Percentiles rank a stretch among this genome's conserved stretches.
phyloP scores from a whole-genome alignment of 2,329 filamentous ascomycete species.

The Emergomyces orientalis region DNA sequence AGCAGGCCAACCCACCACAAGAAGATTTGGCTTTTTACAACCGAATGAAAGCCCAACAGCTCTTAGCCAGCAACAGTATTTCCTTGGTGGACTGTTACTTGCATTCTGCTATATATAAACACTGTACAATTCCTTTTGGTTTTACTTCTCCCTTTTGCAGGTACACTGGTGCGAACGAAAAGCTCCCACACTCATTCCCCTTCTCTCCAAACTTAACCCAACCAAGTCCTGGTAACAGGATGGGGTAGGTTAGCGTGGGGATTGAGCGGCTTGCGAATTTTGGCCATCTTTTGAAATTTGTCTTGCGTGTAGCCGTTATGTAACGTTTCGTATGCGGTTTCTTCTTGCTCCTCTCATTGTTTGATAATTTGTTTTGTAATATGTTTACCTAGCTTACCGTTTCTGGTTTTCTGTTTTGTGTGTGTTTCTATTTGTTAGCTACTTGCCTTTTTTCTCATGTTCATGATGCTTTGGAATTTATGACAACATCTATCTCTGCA shows the following conservation, averaged over 20 bases:
- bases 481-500: neutral
- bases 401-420: neutral
- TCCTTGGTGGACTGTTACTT: neutral
- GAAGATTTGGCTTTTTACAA: neutral
- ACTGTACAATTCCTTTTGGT: neutral
- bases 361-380: conserved; percentile 5
- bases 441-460: neutral
- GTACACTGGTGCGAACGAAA: neutral
- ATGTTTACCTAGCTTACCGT: neutral
- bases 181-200: neutral
- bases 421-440: neutral
- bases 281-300: neutral
- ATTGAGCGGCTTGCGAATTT: neutral
- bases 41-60: neutral
- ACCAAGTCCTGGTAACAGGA: neutral
- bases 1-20: neutral
- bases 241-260: neutral
- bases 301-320: neutral
- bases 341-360: neutral
- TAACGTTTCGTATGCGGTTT: neutral
- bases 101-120: neutral
- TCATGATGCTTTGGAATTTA: neutral
- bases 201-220: neutral
- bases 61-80: conserved; percentile 3
- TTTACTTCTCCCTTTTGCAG: neutral